phyloP scores from a whole-genome alignment of 1,139 yeast genomes.

The Trichomonascaceae sp. region DNA sequence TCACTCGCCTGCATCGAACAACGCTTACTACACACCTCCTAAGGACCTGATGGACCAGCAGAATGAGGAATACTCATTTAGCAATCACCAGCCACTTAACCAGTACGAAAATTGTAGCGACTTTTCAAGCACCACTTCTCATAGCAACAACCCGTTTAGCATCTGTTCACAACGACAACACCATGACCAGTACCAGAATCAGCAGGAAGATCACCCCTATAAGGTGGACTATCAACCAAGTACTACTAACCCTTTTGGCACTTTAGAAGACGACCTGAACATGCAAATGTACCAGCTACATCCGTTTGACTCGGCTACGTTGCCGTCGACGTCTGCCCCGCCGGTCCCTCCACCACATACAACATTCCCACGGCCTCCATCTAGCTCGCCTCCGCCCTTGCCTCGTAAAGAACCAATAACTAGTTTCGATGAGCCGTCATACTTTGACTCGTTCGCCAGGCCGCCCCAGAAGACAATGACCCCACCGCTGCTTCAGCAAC shows the following conservation, averaged over 20 bases:
- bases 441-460: background rate
- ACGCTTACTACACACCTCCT: too few relatives aligned
- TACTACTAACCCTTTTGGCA: too few relatives aligned
- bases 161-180: conserved; percentile 2
- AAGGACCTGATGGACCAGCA: too few relatives aligned
- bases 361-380: background rate
- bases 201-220: conserved; percentile 1
- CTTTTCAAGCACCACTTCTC: background rate
- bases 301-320: background rate
- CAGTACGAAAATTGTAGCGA: conserved; percentile 1
- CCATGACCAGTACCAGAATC: conserved; percentile 2
- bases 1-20: too few relatives aligned
- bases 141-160: background rate
- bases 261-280: too few relatives aligned
- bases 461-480: background rate
- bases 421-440: too few relatives aligned
- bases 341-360: conserved; percentile 5
- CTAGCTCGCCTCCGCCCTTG: background rate
- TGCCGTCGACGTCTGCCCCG: too few relatives aligned
- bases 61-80: too few relatives aligned
- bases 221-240: background rate
- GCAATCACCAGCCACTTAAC: too few relatives aligned
- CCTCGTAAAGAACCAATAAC: too few relatives aligned
- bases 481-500: background rate
- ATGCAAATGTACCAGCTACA: background rate